phyloP scores from a whole-genome alignment of 495 filamentous ascomycete genomes.

The Daldinia decipiens region DNA sequence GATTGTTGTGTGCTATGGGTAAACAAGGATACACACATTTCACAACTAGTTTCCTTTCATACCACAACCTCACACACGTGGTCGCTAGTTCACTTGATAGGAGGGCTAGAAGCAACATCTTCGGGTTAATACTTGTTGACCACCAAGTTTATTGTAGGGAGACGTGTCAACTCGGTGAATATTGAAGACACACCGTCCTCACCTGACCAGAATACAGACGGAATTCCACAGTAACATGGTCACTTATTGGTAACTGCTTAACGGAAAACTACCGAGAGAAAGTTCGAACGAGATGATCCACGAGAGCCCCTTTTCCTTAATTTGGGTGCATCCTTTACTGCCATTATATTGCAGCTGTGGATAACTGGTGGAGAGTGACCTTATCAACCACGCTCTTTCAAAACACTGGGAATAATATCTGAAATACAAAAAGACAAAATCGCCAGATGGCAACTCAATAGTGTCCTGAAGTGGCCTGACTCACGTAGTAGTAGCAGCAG shows the following conservation, averaged over 20 bases:
- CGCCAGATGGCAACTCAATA: background rate
- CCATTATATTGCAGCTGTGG: background rate
- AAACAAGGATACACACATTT: slow-evolving; percentile 35
- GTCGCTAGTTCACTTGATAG: slow-evolving; percentile 3
- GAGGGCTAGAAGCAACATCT: slow-evolving; percentile 1
- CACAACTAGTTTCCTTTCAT: slow-evolving; percentile 2
- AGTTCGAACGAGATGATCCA: slow-evolving; percentile 15
- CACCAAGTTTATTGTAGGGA: background rate
- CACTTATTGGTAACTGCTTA: slow-evolving; percentile 5
- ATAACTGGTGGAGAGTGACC: slow-evolving; percentile 2
- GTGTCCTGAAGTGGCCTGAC: slow-evolving; percentile 5
- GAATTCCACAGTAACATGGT: slow-evolving; percentile 20
- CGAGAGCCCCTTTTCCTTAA: background rate
- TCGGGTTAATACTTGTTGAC: slow-evolving; percentile 12
- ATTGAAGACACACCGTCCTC: slow-evolving; percentile 28
- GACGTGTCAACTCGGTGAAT: slow-evolving; percentile 24
- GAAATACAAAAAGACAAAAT: slow-evolving; percentile 6
- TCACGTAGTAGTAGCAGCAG: background rate
- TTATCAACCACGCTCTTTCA: background rate
- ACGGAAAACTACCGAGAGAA: slow-evolving; percentile 31
- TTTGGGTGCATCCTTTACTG: background rate
- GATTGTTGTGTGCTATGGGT: slow-evolving; percentile 15
- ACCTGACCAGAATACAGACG: slow-evolving; percentile 10
- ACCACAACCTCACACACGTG: slow-evolving; percentile 9
- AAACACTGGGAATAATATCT: background rate